Conservation (phyloP, 2,329 filamentous ascomycete species). For the Chalaropsis ovoidea region DNA sequence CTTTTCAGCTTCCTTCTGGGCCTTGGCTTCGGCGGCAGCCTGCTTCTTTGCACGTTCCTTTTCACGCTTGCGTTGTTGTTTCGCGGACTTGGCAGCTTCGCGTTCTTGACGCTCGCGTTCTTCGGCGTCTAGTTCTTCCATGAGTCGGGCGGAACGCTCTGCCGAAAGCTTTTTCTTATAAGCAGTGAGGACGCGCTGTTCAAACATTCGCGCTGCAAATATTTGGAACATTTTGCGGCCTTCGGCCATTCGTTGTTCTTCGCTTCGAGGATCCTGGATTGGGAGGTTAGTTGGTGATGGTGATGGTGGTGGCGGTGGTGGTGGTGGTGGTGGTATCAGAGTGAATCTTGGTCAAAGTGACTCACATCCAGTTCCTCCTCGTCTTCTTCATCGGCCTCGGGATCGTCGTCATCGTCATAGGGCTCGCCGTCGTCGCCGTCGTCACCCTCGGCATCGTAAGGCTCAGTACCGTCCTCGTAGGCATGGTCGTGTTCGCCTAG, state of each 20-base stretch:
- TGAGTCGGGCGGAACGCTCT: slow-evolving; percentile 79
- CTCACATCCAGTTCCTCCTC: slow-evolving; percentile 25
- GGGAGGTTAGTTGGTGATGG: slow-evolving; percentile 32
- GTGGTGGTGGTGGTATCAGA: too few relatives aligned
- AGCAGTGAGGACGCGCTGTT: slow-evolving; percentile 90
- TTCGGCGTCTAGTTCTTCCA: slow-evolving; percentile 87
- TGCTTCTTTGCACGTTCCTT: slow-evolving; percentile 84
- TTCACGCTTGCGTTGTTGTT: slow-evolving; percentile 91
- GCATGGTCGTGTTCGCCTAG: slow-evolving; percentile 54
- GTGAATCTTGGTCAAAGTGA: background rate
- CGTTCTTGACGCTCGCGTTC: slow-evolving; percentile 62
- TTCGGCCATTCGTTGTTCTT: slow-evolving; percentile 98
- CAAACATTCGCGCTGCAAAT: slow-evolving; percentile 97
- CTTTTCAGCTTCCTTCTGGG: slow-evolving; percentile 76
- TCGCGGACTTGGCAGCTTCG: slow-evolving; percentile 85
- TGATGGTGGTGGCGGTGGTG: background rate
- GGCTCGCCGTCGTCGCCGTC: slow-evolving; percentile 50
- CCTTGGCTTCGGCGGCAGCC: slow-evolving; percentile 81
- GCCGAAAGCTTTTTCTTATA: slow-evolving; percentile 94
- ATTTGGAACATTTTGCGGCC: slow-evolving; percentile 98
- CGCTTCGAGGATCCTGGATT: slow-evolving; percentile 79
- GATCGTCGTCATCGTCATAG: slow-evolving; percentile 43
- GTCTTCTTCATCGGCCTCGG: slow-evolving; percentile 38
- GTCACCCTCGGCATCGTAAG: slow-evolving; percentile 58
- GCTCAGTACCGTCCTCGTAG: slow-evolving; percentile 44